A percentile compares a stretch with the other conserved stretches of the same genome.
Conservation (phyloP, 1,284 basidiomycete species). For the Puccinia hordei region DNA sequence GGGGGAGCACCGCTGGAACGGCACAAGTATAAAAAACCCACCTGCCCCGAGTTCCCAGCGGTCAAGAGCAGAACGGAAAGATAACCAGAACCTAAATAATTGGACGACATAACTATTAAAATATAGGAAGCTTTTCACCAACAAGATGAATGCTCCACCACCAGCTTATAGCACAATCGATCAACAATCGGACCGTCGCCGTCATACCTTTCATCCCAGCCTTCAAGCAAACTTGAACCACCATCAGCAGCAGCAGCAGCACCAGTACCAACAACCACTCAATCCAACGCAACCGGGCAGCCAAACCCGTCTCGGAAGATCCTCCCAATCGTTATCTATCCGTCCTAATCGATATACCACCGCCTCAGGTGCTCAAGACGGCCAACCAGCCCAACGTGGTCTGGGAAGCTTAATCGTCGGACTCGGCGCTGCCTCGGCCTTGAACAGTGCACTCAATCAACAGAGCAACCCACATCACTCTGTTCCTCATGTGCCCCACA, state of each 20-base stretch:
- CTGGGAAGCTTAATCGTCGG: constrained; percentile 47
- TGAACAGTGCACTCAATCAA: constrained; percentile 23
- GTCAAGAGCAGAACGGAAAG: too few species aligned
- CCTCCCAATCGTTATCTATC: neutral
- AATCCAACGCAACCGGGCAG: neutral
- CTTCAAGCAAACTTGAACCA: neutral
- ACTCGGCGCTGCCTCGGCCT: constrained; percentile 29
- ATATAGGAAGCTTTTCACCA: too few species aligned
- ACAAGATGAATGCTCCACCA: constrained; percentile 10
- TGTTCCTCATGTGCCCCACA: neutral
- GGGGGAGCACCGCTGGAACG: too few species aligned
- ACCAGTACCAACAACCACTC: neutral
- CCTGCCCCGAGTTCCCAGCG: too few species aligned
- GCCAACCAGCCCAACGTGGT: neutral
- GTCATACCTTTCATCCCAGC: neutral
- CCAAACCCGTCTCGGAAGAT: neutral
- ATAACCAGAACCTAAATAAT: too few species aligned
- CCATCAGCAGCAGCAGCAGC: neutral
- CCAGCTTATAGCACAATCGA: constrained; percentile 9
- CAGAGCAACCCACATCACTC: neutral
- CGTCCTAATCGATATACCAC: neutral
- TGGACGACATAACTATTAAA: too few species aligned
- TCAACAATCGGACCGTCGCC: neutral
- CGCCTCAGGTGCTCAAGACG: neutral
- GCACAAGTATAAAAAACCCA: too few species aligned